Base-by-base conservation (phyloP, 768 basidiomycete species). In the Suillus paluster region DNA sequence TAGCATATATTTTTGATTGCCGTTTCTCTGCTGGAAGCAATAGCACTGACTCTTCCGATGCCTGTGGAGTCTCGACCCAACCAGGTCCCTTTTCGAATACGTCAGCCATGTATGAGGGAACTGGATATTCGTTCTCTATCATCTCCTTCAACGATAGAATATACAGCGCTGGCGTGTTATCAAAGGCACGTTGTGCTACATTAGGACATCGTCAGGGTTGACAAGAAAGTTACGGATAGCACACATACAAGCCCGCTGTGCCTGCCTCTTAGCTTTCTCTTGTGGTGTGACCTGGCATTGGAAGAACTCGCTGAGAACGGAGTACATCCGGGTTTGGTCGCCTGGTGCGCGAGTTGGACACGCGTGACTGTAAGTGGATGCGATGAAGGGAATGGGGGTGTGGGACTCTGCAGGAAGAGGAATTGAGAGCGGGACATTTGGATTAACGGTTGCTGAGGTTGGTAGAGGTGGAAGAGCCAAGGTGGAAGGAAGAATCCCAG, bases 321-420 rank as follows among this genome's bases (percentile, higher is more conserved):
- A 92, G 69, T 95, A 91, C 88, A 99, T 90, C 46, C 88, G 82
- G 39, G 83, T 88, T 58, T 83, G 82, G 66, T 98, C 97, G 1
- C 97, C 97, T 0, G 95, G 96, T 1, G 96, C 95, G 21, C 90
- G 86, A 0, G 95, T 96, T 0, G 96, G 97, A 65, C 92, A 94
- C 15, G 94, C 95, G 77, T 97, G 94, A 61, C 91, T 92, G 78
- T 98, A 99, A 5, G 84, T 92, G 38, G 79, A 89, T 44, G 84
- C 84, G 63, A 87, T 89, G 77, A 85, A 98, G 3, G 86, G 87
- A 25, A 88, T 77, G 27, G 72, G 78, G 1, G 80, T 75, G 21
- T 66, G 67, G 49, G 75, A 73, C 23, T 67, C 68, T 27, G 69
- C 42, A 42, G 73, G 77, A 49, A 75, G 71, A 0, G 81, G 80